Evolutionary conservation across 208 protist genomes (phyloP).

Genomic region (Borovskyia barvae): DNA sequence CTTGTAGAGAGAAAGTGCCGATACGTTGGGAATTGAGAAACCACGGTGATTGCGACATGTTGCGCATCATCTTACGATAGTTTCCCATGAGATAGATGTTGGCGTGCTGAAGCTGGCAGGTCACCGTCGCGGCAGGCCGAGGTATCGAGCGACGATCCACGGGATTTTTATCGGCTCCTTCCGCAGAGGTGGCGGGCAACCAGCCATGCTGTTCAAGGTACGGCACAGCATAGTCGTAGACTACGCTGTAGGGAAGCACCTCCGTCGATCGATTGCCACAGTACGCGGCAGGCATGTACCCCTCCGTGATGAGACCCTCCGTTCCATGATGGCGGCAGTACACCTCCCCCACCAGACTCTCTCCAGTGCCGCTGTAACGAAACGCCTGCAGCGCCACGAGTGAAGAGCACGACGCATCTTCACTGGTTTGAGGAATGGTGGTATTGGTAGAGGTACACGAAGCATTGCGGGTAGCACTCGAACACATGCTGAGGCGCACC

Average conservation of each 20-base stretch:
- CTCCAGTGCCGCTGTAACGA: slow-evolving; percentile 49
- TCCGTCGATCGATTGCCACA: slow-evolving; percentile 66
- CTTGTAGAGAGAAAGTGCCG: slow-evolving; percentile 80
- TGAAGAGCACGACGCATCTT: not conserved
- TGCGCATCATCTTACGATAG: slow-evolving; percentile 83
- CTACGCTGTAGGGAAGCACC: slow-evolving; percentile 67
- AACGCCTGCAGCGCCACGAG: slow-evolving; percentile 49
- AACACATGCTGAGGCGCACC: too few species aligned
- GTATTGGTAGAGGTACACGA: not conserved
- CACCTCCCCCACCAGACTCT: slow-evolving; percentile 67
- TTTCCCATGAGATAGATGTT: slow-evolving; percentile 85
- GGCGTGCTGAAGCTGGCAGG: slow-evolving; percentile 47
- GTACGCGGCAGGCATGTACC: slow-evolving; percentile 49
- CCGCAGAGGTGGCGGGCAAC: slow-evolving; percentile 3
- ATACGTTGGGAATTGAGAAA: slow-evolving; percentile 74
- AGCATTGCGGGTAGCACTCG: slow-evolving; percentile 1
- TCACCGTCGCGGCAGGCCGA: slow-evolving; percentile 39
- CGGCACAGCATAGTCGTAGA: slow-evolving; percentile 77
- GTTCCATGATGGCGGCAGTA: slow-evolving; percentile 58
- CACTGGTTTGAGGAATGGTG: not conserved
- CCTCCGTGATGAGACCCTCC: slow-evolving; percentile 47
- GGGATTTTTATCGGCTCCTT: not conserved
- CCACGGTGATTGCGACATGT: slow-evolving; percentile 89
- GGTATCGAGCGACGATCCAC: slow-evolving; percentile 7
- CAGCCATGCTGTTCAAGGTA: slow-evolving; percentile 48